Evolutionary conservation across 129 eudicot species (phyloP), one percentile per base, ranked within the genome.

Genomic region (Artemisia annua): DNA sequence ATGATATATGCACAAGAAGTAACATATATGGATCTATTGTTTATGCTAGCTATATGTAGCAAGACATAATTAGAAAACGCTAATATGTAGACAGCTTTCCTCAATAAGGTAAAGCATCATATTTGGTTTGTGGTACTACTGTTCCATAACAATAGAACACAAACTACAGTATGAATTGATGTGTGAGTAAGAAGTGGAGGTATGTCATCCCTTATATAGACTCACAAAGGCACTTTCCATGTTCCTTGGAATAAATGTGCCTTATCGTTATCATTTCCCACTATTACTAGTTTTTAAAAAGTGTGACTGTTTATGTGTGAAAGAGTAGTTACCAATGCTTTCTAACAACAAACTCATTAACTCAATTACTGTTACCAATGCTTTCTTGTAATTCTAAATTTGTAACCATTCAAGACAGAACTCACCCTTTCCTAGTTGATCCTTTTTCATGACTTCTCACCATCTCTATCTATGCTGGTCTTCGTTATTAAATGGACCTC

Each of bases 211-310:
- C 70, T 83, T 88, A 83, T 83, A 88, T 88, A 88, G 87, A 70
- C 80, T 11, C 67, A 22, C 62, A 63, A 77, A 77, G 81, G 56
- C 73, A 48, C 39, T 58, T 69, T 76, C 73, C 81, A 79, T 71
- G 55, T 49, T 76, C 76, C 63, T 56, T 79, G 86, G 90, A 85
- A 88, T 85, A 80, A 88, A 83, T 80, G 72, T 83, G 82, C 70
- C 60, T 66, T 82, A 75, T 85, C 85, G 66, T 71, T 51, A 70
- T 50, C 72, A 51, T 56, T 51, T 54, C 66, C 50, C 48, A n/a
- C 53, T 66, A 75, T 75, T 46, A 43, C 55, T 59, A 44, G 51
- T 18, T 43, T 70, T 26, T 51, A 67, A 67, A 64, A 18, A n/a
- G 39, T 46, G 46, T 17, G 18, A n/a, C 56, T 73, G 72, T 79